Conservation (phyloP, 1,284 basidiomycete genomes). For the Sanguinoderma infundibulare region DNA sequence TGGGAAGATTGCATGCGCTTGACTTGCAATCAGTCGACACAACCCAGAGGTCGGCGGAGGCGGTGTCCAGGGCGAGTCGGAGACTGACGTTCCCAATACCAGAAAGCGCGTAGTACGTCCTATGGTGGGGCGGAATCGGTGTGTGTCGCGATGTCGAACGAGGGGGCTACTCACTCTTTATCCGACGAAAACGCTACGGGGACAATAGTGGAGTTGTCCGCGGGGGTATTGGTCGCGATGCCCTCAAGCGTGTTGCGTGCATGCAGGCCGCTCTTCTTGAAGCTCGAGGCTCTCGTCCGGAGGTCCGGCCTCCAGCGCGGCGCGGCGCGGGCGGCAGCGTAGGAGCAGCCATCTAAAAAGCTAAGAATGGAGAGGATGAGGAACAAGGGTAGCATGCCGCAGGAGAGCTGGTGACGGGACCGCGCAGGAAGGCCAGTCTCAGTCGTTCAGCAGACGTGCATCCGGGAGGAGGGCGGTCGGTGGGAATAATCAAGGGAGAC, state of each 20-base stretch:
- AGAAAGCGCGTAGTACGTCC: constrained; percentile 69
- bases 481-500: constrained; percentile 11
- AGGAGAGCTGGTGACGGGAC: neutral
- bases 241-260: constrained; percentile 30
- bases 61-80: constrained; percentile 75
- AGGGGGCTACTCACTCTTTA: constrained; percentile 33
- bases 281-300: constrained; percentile 2
- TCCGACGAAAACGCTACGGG: constrained; percentile 34
- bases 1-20: constrained; percentile 58
- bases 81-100: constrained; percentile 64
- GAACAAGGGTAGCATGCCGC: constrained; percentile 27
- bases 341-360: constrained; percentile 23
- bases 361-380: constrained; percentile 24
- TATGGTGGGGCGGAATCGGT: constrained; percentile 30
- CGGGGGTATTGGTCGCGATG: constrained; percentile 24
- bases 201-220: constrained; percentile 33
- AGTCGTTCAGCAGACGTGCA: constrained; percentile 15
- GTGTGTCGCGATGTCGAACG: neutral
- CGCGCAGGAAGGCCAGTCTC: neutral
- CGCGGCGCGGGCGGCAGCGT: constrained; percentile 3
- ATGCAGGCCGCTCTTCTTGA: constrained; percentile 7
- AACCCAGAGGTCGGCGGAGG: constrained; percentile 77
- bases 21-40: constrained; percentile 66
- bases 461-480: constrained; percentile 5
- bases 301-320: constrained; percentile 27